Percentiles rank a stretch among this genome's conserved stretches.
phyloP scores from a whole-genome alignment of 805 yeast genomes.

The Kuraishia hungarica region DNA sequence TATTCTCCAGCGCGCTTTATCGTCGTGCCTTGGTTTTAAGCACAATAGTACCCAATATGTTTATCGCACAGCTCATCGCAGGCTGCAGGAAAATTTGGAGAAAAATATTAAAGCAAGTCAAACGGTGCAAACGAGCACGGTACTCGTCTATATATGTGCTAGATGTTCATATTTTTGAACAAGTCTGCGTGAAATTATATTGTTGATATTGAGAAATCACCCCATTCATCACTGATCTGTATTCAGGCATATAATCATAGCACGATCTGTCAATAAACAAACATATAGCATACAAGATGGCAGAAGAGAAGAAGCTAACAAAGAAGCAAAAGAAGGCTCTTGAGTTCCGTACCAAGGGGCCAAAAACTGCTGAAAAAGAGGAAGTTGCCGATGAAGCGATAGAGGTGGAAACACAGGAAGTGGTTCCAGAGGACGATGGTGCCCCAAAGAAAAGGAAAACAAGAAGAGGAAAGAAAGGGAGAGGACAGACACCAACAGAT shows the following conservation, averaged over 20 bases:
- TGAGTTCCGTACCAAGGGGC: conserved; percentile 33
- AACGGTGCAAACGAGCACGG: background rate
- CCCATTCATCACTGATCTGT: too few species aligned
- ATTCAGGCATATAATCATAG: too few species aligned
- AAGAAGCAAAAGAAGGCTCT: conserved; percentile 60
- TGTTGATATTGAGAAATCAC: too few species aligned
- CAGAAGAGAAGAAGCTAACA: conserved; percentile 32
- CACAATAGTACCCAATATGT: background rate
- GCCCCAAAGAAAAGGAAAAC: conserved; percentile 63
- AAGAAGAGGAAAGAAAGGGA: conserved; percentile 70
- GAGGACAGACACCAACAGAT: conserved; percentile 28
- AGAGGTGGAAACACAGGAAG: conserved; percentile 10
- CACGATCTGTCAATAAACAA: too few species aligned
- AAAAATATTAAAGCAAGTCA: background rate
- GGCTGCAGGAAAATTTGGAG: background rate
- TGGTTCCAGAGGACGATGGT: conserved; percentile 21
- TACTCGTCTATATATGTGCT: background rate
- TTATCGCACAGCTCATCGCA: background rate
- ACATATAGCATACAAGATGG: background rate
- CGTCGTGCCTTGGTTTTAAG: background rate
- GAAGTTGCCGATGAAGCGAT: conserved; percentile 15
- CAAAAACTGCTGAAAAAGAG: conserved; percentile 24
- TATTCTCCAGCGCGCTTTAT: too few species aligned
- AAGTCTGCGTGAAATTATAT: too few species aligned
- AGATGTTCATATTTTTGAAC: background rate